Base-by-base conservation (phyloP, 2,329 filamentous ascomycete genomes). In the Rachicladosporium sp. region DNA sequence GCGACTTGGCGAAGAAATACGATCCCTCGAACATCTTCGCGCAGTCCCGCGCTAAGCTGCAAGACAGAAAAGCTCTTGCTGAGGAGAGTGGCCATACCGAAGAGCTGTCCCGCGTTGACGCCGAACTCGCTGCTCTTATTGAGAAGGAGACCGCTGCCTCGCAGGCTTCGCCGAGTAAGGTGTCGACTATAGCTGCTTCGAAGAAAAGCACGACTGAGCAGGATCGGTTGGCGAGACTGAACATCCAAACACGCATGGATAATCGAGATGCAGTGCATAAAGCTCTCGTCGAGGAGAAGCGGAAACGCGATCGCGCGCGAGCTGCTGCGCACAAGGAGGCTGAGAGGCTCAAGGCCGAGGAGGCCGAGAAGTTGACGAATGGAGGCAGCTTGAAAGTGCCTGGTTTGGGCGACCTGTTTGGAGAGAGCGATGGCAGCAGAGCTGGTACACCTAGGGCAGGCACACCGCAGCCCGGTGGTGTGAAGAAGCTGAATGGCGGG, bases 221-320 rank as follows among this genome's bases (percentile, higher is more conserved):
- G 58, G 85, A 93, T 47, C 80, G 83, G 21, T 72, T 96, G 13
- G 83, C 84, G 0, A 74, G 82, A 53, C 70, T 94, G 48, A 98
- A 98, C 62, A 71, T 76, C 21, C 77, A 82, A 55, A 95, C 94
- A 61, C 80, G 89, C 45, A 19, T 19, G 15, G 15, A 19, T 5
- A 19, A 19, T 5, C 15, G 15, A 3, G 15, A 94, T 56, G 80
- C 82, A 35, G 82, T 96, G n/a, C 84, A 89, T 43, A 83, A 84
- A 59, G 89, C 89, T 1, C 83, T 95, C 57, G 70, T 94, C 40
- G 80, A 81, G 50, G 91, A 98, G 64, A 61, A 63, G 13, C 52
- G 57, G 15, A 58, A 60, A 43, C 51, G 60, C 33, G 50, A 61
- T 34, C 46, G 56, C 8, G 60, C 58, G 6, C 57, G 68, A 67